phyloP scores from a whole-genome alignment of 2,329 filamentous ascomycete genomes.

The Fusarium sp. region DNA sequence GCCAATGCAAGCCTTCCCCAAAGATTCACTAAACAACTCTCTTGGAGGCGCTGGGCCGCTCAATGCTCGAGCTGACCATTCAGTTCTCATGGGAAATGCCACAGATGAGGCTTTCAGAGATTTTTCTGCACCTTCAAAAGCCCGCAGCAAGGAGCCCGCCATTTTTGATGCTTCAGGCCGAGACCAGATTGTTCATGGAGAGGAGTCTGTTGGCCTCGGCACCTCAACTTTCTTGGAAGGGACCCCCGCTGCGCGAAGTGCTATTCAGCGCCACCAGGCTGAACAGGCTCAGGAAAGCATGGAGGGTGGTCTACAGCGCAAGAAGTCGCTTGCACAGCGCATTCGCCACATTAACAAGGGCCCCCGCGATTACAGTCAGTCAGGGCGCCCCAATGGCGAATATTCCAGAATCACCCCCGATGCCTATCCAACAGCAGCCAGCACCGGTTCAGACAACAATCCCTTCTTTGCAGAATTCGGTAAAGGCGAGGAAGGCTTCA shows the following conservation, averaged over 20 bases:
- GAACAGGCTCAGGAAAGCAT: conserved; percentile 70
- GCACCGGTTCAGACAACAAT: conserved; percentile 60
- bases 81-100: conserved; percentile 82
- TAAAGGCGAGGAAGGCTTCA: conserved; percentile 63
- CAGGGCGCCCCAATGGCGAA: conserved; percentile 62
- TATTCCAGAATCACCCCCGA: conserved; percentile 56
- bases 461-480: conserved; percentile 86
- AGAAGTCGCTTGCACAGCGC: conserved; percentile 94
- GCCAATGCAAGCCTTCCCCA: conserved; percentile 96
- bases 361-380: conserved; percentile 68
- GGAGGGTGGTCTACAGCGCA: conserved; percentile 75
- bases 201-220: conserved; percentile 84
- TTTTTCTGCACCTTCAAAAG: conserved; percentile 61
- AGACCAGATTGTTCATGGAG: conserved; percentile 80
- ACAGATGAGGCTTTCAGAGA: conserved; percentile 89
- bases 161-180: conserved; percentile 75
- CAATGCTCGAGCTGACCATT: conserved; percentile 82
- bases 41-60: conserved; percentile 88
- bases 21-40: conserved; percentile 90
- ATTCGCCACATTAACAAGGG: conserved; percentile 84
- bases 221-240: conserved; percentile 97
- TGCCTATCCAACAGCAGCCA: conserved; percentile 46
- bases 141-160: conserved; percentile 52
- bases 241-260: conserved; percentile 82
- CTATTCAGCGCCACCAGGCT: conserved; percentile 78